Conservation (phyloP, 805 yeast species). For the Scheffersomyces ergatensis region DNA sequence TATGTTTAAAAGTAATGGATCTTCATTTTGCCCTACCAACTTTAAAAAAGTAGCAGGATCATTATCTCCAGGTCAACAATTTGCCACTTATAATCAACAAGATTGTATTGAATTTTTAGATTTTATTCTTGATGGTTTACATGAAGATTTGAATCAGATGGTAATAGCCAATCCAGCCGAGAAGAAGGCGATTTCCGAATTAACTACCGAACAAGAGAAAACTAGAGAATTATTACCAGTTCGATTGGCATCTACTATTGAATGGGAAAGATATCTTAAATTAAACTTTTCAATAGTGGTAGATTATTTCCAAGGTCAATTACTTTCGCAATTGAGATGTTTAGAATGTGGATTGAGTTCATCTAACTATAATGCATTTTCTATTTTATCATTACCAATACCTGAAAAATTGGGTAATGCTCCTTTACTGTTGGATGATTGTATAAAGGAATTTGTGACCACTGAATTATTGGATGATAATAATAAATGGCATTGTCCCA, state of each 20-base stretch:
- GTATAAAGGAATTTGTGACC: constrained; percentile 75
- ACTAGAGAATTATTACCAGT: constrained; percentile 70
- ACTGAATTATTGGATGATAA: constrained; percentile 73
- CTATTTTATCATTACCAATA: constrained; percentile 76
- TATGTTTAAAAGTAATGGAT: constrained; percentile 48
- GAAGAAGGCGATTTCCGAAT: constrained; percentile 41
- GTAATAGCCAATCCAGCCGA: constrained; percentile 26
- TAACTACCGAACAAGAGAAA: constrained; percentile 61
- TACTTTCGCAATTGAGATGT: constrained; percentile 75
- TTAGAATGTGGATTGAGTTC: constrained; percentile 71
- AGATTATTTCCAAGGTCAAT: constrained; percentile 86
- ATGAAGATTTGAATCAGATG: constrained; percentile 81
- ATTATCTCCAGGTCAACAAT: constrained; percentile 55
- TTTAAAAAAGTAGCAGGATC: constrained; percentile 71
- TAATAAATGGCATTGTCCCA: constrained; percentile 82
- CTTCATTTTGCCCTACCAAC: constrained; percentile 54
- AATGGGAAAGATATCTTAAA: constrained; percentile 86
- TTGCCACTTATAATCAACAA: constrained; percentile 71
- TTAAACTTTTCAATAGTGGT: constrained; percentile 78
- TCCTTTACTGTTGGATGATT: constrained; percentile 48
- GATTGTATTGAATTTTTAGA: constrained; percentile 83
- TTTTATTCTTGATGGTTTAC: constrained; percentile 70
- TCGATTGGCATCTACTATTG: constrained; percentile 79
- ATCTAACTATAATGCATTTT: constrained; percentile 82
- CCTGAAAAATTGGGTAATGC: constrained; percentile 43